Percentiles rank a stretch among this genome's conserved stretches.
phyloP scores from a whole-genome alignment of 1,284 basidiomycete genomes.

The Rhodotorula sp. region DNA sequence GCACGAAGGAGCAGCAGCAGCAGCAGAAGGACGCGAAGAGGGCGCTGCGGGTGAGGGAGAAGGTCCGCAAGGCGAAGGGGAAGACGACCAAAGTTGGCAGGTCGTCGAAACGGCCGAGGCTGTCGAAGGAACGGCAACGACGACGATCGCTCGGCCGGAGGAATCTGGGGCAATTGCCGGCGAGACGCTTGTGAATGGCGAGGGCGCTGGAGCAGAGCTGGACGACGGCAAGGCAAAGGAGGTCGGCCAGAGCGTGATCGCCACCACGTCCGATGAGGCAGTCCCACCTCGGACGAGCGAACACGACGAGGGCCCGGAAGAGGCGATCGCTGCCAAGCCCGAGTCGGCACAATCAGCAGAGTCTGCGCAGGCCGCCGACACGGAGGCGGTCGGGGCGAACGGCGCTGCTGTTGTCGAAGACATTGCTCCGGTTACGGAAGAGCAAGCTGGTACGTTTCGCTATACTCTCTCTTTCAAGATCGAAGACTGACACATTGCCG shows the following conservation, averaged over 20 bases:
- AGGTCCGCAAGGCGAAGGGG: background rate
- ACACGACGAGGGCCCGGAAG: too few relatives aligned
- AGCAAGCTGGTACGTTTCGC: background rate
- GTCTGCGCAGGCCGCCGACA: background rate
- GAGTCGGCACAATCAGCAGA: background rate
- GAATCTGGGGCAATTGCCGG: too few relatives aligned
- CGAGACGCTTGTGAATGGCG: background rate
- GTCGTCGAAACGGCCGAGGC: background rate
- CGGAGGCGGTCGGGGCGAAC: background rate
- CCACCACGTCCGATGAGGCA: background rate
- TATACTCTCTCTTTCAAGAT: background rate
- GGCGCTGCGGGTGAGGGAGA: too few relatives aligned
- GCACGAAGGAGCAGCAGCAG: background rate
- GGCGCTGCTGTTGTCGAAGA: background rate
- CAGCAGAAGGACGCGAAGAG: background rate
- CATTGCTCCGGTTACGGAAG: background rate
- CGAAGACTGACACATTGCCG: background rate
- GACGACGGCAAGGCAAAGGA: background rate
- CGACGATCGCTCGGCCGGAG: background rate
- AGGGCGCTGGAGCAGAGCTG: background rate
- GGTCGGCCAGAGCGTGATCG: background rate
- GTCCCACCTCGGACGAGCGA: background rate
- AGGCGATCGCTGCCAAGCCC: background rate
- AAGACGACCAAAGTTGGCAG: background rate
- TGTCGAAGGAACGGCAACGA: too few relatives aligned